Evolutionary conservation across 2,329 filamentous ascomycete species (phyloP), one percentile per base, ranked within the genome.

Genomic region (Penicillium sp.): DNA sequence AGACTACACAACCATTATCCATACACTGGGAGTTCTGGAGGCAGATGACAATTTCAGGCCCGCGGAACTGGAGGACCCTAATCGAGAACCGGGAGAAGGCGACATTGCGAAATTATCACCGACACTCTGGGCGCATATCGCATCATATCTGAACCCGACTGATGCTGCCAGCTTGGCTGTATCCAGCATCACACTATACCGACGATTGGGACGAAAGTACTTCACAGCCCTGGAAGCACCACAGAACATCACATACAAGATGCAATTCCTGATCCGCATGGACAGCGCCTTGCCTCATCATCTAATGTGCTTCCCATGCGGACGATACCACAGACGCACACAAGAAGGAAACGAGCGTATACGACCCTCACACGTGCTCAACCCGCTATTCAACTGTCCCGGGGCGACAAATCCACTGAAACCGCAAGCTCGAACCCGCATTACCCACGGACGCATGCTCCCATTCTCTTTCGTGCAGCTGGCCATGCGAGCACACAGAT

Each of bases 391-490:
- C 64, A 60, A 71, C 38, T 84, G 81, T 59, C 79, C 80, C 1
- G 76, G 79, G 46, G 71, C 72, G 32, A 74, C 70, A 27, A 79
- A 79, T 56, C 65, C 72, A n/a, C 65, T 75, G 5, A 66, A 67
- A 13, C 67, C 69, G 12, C 70, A 77, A 1, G 77, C 81, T 2
- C 75, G 78, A 24, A 75, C 75, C 23, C 74, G 81, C 6, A 72
- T 84, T 24, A 76, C 78, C 5, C 75, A 79, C 31, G 77, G 74
- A 35, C 77, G 81, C 46, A 73, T 67, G n/a, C 68, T 84, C 0
- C 78, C 79, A 2, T 83, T 81, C 63, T 66, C 78, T 10, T 83
- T 82, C 53, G 73, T 81, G 1, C 81, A 84, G 60, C 73, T 84
- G n/a, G 73, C 69, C 3, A 67, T 78, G 37, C 75, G 81, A 28